A percentile compares a stretch with the other conserved stretches of the same genome.
phyloP scores from a whole-genome alignment of 2,329 filamentous ascomycete genomes.

The Sclerotinia sclerotiorum region DNA sequence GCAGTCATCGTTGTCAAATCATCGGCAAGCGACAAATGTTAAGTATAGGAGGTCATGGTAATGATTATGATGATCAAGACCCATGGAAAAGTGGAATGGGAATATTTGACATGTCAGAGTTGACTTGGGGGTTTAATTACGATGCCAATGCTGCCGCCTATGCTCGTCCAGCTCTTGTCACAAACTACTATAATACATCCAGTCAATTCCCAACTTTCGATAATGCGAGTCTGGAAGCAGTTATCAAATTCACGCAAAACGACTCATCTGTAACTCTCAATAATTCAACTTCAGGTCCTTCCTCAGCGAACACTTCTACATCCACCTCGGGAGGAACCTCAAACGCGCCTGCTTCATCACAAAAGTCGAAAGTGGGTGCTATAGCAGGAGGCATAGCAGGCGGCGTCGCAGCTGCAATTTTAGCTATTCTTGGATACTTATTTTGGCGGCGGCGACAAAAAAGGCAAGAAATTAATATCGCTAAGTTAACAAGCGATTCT shows the following conservation, averaged over 20 bases:
- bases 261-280: background rate
- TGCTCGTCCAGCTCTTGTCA: background rate
- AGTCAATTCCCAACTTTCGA: background rate
- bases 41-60: background rate
- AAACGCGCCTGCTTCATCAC: background rate
- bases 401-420: background rate
- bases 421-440: background rate
- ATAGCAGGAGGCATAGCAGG: background rate
- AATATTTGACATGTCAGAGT: background rate
- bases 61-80: background rate
- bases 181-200: background rate
- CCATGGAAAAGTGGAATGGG: background rate
- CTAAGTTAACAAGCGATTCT: background rate
- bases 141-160: background rate
- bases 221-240: background rate
- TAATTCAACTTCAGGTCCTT: background rate
- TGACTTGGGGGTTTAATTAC: background rate
- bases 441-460: background rate
- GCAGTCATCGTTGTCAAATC: background rate
- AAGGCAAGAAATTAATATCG: background rate
- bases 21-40: background rate
- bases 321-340: background rate
- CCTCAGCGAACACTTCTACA: background rate
- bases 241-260: background rate
- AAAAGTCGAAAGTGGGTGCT: background rate